A percentile compares a stretch with the other conserved stretches of the same genome.
Evolutionary conservation across 768 basidiomycete species (phyloP).

Genomic region (Leccinum sublutescens): DNA sequence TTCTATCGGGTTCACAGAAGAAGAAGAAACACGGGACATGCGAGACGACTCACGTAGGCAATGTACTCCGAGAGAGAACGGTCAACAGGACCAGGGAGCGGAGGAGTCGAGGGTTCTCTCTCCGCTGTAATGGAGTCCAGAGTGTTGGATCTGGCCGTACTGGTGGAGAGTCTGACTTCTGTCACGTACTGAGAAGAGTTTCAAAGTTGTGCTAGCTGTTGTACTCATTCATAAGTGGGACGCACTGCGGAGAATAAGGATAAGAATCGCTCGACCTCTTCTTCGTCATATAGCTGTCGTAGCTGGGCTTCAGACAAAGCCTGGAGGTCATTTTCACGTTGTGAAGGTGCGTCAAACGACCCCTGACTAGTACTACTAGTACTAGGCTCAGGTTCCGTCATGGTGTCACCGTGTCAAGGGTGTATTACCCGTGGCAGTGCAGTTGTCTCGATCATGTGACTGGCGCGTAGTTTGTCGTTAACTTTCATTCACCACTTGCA

Average conservation of each 20-base stretch:
- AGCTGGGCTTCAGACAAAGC: constrained; percentile 52
- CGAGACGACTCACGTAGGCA: constrained; percentile 22
- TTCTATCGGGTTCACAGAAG: constrained; percentile 26
- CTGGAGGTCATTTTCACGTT: constrained; percentile 11
- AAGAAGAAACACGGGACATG: constrained; percentile 5
- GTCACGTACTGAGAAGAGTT: constrained; percentile 48
- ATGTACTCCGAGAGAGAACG: constrained; percentile 29
- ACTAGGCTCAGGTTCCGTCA: constrained; percentile 9
- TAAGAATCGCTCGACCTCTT: constrained; percentile 62
- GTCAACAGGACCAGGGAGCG: constrained; percentile 10
- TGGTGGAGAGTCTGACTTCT: constrained; percentile 45
- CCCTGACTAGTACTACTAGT: background rate
- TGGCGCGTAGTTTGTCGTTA: constrained; percentile 25
- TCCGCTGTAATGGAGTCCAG: background rate
- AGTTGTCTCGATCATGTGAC: constrained; percentile 26
- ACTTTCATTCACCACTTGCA: background rate
- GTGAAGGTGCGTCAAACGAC: background rate
- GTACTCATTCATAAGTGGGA: constrained; percentile 9
- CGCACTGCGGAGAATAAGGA: constrained; percentile 59
- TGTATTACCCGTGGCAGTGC: background rate
- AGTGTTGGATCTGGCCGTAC: constrained; percentile 18
- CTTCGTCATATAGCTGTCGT: constrained; percentile 58
- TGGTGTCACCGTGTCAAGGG: background rate
- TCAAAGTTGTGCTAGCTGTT: background rate
- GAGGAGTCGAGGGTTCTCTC: background rate